These are phyloP conservation scores for Falciphora oryzae DNA, from an alignment of 2,329 filamentous ascomycete genomes.

Conservation along the genomic window DNA sequence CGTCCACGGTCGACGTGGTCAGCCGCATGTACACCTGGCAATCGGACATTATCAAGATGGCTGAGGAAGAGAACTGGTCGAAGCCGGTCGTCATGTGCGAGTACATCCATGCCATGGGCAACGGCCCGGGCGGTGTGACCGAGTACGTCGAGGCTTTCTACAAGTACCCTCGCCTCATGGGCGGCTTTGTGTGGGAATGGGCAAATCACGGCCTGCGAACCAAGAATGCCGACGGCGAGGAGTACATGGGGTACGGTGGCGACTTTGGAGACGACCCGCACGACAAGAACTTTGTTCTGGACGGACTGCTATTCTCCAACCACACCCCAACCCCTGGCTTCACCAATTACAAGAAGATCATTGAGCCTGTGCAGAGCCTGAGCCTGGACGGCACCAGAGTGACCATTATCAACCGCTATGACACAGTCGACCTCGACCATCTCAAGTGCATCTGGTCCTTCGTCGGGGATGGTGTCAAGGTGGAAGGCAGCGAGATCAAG, in stretches of 20 bases:
- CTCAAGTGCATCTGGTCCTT: conserved; percentile 38
- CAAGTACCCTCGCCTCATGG: conserved; percentile 50
- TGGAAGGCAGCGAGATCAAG: conserved; percentile 28
- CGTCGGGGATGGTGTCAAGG: conserved; percentile 31
- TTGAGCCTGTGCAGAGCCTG: conserved; percentile 51
- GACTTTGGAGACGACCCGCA: conserved; percentile 54
- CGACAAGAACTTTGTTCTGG: conserved; percentile 48
- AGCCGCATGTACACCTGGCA: conserved; percentile 56
- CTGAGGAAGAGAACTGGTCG: conserved; percentile 26
- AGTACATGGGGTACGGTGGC: conserved; percentile 48
- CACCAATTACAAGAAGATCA: conserved; percentile 50
- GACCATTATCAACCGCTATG: conserved; percentile 47
- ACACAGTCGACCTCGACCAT: conserved; percentile 46
- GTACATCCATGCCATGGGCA: conserved; percentile 57
- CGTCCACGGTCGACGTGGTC: conserved; percentile 52
- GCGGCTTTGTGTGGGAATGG: conserved; percentile 59
- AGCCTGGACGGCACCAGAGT: conserved; percentile 35
- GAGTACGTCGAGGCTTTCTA: conserved; percentile 60
- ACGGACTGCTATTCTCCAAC: conserved; percentile 41
- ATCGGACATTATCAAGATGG: conserved; percentile 31
- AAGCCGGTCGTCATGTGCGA: conserved; percentile 51
- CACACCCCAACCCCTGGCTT: conserved; percentile 47
- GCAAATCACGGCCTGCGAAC: conserved; percentile 46
- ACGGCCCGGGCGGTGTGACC: conserved; percentile 58
- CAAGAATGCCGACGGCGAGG: conserved; percentile 32